Conservation (phyloP, 148 eudicot species). For the Arbutus unedo region DNA sequence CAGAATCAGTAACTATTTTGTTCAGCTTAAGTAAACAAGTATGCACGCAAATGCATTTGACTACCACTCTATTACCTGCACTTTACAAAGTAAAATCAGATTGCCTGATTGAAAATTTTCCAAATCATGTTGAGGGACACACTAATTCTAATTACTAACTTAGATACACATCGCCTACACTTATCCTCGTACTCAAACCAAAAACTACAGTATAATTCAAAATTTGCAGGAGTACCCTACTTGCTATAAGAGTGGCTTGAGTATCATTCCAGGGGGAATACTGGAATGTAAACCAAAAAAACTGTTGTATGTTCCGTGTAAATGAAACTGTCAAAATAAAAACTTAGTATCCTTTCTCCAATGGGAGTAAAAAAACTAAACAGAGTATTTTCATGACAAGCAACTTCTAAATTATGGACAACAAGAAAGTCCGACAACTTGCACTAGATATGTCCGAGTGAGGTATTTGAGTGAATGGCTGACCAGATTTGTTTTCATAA, state of each 20-base stretch:
- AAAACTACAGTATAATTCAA: too few species aligned
- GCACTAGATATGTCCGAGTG: slow-evolving; percentile 63
- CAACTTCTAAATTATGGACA: background rate
- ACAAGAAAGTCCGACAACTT: slow-evolving; percentile 22
- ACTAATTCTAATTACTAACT: too few species aligned
- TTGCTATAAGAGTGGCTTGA: too few species aligned
- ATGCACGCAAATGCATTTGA: background rate
- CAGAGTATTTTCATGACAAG: background rate
- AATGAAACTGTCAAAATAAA: background rate
- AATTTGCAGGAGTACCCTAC: too few species aligned
- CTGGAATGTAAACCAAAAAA: too few species aligned
- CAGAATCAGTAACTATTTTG: background rate
- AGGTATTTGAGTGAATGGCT: slow-evolving; percentile 79
- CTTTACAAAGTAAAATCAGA: background rate
- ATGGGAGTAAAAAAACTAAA: background rate
- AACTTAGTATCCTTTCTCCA: background rate
- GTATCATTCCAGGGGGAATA: too few species aligned
- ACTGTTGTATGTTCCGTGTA: background rate
- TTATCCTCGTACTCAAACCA: too few species aligned
- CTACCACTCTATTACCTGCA: background rate
- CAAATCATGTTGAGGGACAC: too few species aligned
- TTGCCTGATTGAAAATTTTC: too few species aligned
- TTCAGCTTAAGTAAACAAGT: background rate
- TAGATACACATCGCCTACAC: too few species aligned
- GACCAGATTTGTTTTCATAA: slow-evolving; percentile 74